These are phyloP conservation scores for Rhododendron henanense DNA, from an alignment of 148 eudicot genomes.

Conservation along the genomic window DNA sequence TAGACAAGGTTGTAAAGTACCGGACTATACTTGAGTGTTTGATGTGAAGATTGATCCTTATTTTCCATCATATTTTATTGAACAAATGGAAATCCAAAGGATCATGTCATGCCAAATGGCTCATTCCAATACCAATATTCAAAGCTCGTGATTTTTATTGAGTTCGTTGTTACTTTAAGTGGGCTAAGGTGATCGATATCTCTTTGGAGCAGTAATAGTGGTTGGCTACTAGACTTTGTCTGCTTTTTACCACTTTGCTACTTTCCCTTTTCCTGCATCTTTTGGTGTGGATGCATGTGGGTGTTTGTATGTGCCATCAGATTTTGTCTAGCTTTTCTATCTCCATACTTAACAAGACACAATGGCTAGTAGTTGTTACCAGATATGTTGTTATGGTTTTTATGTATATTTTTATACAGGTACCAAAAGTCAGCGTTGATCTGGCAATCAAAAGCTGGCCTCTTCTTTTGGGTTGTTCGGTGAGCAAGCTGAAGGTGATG, in stretches of 20 bases:
- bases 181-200: not conserved
- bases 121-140: not conserved
- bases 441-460: constrained; percentile 71
- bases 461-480: constrained; percentile 67
- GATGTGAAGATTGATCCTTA: not conserved
- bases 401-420: constrained; percentile 36
- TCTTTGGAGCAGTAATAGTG: not conserved
- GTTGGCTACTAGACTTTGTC: not conserved
- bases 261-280: not conserved
- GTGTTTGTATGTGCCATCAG: not conserved
- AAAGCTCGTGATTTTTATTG: not conserved
- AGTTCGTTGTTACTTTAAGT: not conserved
- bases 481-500: constrained; percentile 54
- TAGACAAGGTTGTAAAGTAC: not conserved
- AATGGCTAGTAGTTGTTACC: not conserved
- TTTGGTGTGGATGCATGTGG: not conserved
- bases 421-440: constrained; percentile 41
- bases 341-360: not conserved
- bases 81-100: not conserved
- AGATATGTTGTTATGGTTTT: not conserved
- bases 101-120: not conserved
- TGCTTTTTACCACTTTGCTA: not conserved
- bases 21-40: not conserved
- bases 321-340: not conserved
- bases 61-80: not conserved